Evolutionary conservation across 2,329 filamentous ascomycete genomes (phyloP).

Genomic region (Ophiostoma piceae): DNA sequence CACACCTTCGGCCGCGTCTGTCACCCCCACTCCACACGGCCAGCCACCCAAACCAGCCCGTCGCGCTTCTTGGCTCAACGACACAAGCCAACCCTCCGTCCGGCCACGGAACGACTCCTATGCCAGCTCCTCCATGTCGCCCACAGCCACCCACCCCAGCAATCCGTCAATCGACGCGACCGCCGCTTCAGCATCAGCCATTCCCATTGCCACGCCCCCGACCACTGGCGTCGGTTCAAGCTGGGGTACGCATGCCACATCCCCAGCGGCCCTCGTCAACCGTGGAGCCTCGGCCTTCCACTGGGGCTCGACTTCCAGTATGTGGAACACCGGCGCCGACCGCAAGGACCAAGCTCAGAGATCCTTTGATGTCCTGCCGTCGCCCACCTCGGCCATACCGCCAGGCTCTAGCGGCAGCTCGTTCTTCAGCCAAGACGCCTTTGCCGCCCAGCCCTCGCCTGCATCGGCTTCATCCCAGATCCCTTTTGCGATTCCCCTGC

Average conservation of each 20-base stretch:
- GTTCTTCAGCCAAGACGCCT: slow-evolving; percentile 47
- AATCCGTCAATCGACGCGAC: slow-evolving; percentile 66
- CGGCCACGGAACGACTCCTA: slow-evolving; percentile 72
- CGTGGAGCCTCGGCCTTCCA: slow-evolving; percentile 52
- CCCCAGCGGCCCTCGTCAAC: slow-evolving; percentile 43
- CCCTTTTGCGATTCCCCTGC: slow-evolving; percentile 79
- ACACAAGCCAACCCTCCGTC: slow-evolving; percentile 60
- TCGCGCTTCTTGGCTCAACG: slow-evolving; percentile 80
- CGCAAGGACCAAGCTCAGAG: slow-evolving; percentile 72
- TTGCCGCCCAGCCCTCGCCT: slow-evolving; percentile 46
- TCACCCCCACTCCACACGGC: slow-evolving; percentile 29
- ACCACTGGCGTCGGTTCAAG: not conserved
- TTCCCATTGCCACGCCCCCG: not conserved
- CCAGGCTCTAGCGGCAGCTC: slow-evolving; percentile 41
- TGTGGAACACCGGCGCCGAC: slow-evolving; percentile 67
- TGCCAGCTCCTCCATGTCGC: slow-evolving; percentile 69
- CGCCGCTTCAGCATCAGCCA: slow-evolving; percentile 35
- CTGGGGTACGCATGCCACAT: slow-evolving; percentile 52
- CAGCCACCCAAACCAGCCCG: slow-evolving; percentile 59
- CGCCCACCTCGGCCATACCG: slow-evolving; percentile 60
- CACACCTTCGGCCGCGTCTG: not conserved
- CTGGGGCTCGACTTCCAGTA: slow-evolving; percentile 62
- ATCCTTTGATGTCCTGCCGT: slow-evolving; percentile 68
- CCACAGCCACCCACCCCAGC: slow-evolving; percentile 68
- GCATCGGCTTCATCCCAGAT: slow-evolving; percentile 53